Base-by-base conservation (phyloP, 768 basidiomycete genomes). In the Pulveroboletus sp. region DNA sequence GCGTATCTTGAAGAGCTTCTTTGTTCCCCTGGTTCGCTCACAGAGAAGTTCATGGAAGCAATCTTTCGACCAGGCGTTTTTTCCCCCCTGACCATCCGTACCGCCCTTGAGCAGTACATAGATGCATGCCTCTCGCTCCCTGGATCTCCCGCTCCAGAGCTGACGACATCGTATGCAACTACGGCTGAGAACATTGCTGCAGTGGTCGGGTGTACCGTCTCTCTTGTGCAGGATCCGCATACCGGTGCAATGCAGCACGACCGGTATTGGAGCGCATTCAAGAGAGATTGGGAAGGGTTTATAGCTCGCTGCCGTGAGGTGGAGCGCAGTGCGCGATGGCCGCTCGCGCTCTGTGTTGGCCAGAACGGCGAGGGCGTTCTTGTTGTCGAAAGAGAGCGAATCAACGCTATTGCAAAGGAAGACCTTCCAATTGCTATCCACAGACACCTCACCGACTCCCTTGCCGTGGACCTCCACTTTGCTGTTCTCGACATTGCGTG, bases 261-360 rank as follows among this genome's bases (percentile, higher is more conserved):
- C 38, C 84, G 82, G 37, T 93, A 91, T 62, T 87, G 90, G 82
- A 86, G 80, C 57, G 83, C 86, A 0, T 68, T 97, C 58, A 94
- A 90, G 65, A 73, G 89, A 39, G 94, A 97, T 58, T 98, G 95
- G 94, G 89, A 97, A 61, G 93, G 94, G 4, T 94, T 97, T 60
- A 83, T 94, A 52, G 87, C 94, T 8, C 79, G 90, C 48, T 94
- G 91, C 61, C 81, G 88, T 45, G 91, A 93, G 55, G 75, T 94
- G n/a, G 94, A 97, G 69, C 84, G 89, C 36, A 82, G 82, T 52
- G 87, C 86, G 29, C 79, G 89, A 37, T 86, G 87, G 81, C 91
- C 91, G 2, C 76, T 92, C 23, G 76, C 76, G 14, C 75, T 92
- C 31, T 84, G 81, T 34, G 62, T 74, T 20, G 70, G 68, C 16